Evolutionary conservation across 495 filamentous ascomycete genomes (phyloP), one percentile per base, ranked within the genome.

Genomic region (Saxophila tyrrhenica): DNA sequence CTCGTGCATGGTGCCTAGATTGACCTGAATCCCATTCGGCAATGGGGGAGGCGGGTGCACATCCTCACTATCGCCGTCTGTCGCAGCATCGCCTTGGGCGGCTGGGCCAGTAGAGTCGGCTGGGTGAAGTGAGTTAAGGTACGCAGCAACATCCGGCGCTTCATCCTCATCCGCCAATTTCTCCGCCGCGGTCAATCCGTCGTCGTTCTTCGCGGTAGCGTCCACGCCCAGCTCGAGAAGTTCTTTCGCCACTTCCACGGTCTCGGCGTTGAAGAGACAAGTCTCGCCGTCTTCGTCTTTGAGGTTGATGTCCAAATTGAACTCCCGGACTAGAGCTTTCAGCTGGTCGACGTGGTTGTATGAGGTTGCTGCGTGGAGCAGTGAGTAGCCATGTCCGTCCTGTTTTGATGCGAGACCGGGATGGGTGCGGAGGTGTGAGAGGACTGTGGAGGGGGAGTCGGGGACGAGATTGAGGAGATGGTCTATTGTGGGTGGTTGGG

Each of bases 251-350:
- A 85, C 76, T 2, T 84, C 82, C 25, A 87, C 74, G 0, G 75
- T 82, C 65, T 98, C 92, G 23, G 80, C 78, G 11, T 85, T 86
- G 59, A 94, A 97, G 3, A 98, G 75, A 19, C 90, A 84, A 8
- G 91, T 95, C 68, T 98, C 92, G 48, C 81, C 82, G 65, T 97
- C 92, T 64, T 90, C 83, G 62, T 96, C 92, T 50, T 75, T 74
- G 41, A 96, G 69, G 63, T 96, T 84, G 25, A 86, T 79, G 55
- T 88, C 70, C 10, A 87, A 87, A 21, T 83, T 70, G 68, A 86
- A 89, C 15, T 86, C 86, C 29, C 75, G 72, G n/a, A 94, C 77
- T 1, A 98, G 79, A 0, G 80, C 69, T 42, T 83, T 83, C 8
- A 96, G 79, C 23, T 97, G 83, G 50, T 83, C 78, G 29, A 83